Conservation (phyloP, 768 basidiomycete species). For the Psilocybe subaeruginosa region DNA sequence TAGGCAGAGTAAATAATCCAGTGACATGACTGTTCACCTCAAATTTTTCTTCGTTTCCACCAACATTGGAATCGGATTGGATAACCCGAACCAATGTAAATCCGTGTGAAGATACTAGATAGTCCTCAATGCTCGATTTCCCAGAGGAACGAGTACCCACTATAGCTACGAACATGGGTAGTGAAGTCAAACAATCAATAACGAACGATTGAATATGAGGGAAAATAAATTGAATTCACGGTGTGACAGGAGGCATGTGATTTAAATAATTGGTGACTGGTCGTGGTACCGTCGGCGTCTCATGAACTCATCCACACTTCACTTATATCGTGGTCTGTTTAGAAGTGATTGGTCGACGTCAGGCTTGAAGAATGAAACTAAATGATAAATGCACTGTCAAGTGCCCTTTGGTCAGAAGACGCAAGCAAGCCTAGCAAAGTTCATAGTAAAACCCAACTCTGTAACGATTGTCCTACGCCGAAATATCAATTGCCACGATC, state of each 20-base stretch:
- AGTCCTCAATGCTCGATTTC: slow-evolving; percentile 60
- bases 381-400: too few relatives aligned
- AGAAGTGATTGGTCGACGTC: too few relatives aligned
- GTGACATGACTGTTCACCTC: slow-evolving; percentile 15
- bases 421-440: too few relatives aligned
- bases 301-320: too few relatives aligned
- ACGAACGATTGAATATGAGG: neutral
- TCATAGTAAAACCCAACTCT: too few relatives aligned
- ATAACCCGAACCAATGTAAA: slow-evolving; percentile 57
- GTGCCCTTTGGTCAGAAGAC: too few relatives aligned
- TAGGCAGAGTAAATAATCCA: neutral
- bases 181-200: neutral
- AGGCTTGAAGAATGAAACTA: too few relatives aligned
- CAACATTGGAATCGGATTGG: slow-evolving; percentile 17
- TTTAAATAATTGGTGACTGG: slow-evolving; percentile 8
- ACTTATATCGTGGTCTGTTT: too few relatives aligned
- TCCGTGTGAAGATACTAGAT: slow-evolving; percentile 57
- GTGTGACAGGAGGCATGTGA: slow-evolving; percentile 6
- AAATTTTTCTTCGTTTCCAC: slow-evolving; percentile 21
- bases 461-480: too few relatives aligned
- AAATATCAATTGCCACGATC: too few relatives aligned
- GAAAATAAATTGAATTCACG: neutral
- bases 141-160: slow-evolving; percentile 67
- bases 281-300: neutral
- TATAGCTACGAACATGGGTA: slow-evolving; percentile 67